Evolutionary conservation across 768 basidiomycete species (phyloP), one percentile per base, ranked within the genome.

Genomic region (Tulasnella sp.): DNA sequence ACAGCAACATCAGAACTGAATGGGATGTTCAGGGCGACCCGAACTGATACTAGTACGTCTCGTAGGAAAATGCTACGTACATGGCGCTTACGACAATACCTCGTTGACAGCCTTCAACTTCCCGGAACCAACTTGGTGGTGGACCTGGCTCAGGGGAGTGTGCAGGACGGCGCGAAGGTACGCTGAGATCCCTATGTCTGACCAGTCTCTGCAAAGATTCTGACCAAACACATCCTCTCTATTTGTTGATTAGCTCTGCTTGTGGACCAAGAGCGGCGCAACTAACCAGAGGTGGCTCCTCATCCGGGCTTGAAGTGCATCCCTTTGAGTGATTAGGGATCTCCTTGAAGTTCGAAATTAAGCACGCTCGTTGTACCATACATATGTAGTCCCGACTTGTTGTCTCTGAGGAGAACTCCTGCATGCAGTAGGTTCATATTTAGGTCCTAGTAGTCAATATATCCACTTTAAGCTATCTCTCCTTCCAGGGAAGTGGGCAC

Each of bases 221-320:
- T 69, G 64, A 69, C 64, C 64, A 34, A 54, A n/a, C 1, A 5
- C 3, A 14, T 40, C 20, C 72, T 75, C 41, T 34, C 44, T 50
- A 11, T 22, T 18, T 18, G 2, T 40, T 28, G 22, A 44, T 18
- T 75, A 75, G 74, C 24, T 75, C 6, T 75, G 74, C 48, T 8
- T 75, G 40, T 75, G 74, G 74, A 75, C 74, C 40, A 42, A 20
- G 41, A 75, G 40, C 9, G 40, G 40, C 40, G 34, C 28, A 44
- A 75, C 44, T 40, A 75, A 75, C 48, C 74, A 75, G 40, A 44
- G 48, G 74, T 75, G 74, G 74, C 42, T 44, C 74, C 74, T 75
- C 40, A 12, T 44, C 28, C 74, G 48, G 48, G 74, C 74, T 75
- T 75, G 48, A 75, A 14, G 74, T 44, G 74, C 40, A 69, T 69